Conservation (phyloP, 495 filamentous ascomycete species). For the Aspergillus homomorphus region DNA sequence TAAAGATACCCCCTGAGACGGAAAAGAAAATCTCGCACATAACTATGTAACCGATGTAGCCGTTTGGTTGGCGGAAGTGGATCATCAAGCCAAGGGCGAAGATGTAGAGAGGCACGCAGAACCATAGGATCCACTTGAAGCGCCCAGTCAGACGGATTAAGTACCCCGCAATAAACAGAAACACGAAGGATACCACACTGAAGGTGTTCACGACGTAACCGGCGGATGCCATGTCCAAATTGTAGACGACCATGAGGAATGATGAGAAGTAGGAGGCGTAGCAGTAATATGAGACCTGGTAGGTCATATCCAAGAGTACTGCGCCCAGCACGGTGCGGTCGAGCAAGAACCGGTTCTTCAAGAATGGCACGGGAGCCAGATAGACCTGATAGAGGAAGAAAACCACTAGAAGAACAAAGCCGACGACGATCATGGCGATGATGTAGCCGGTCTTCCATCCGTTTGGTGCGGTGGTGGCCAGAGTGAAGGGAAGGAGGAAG, state of each 20-base stretch:
- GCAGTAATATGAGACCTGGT: slow-evolving; percentile 56
- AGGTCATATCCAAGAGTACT: slow-evolving; percentile 51
- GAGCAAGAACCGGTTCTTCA: slow-evolving; percentile 54
- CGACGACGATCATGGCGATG: slow-evolving; percentile 57
- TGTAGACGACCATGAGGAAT: slow-evolving; percentile 71
- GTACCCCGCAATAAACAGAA: slow-evolving; percentile 48
- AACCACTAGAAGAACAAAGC: slow-evolving; percentile 47
- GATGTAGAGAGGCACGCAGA: slow-evolving; percentile 58
- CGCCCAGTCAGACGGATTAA: slow-evolving; percentile 53
- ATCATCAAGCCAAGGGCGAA: slow-evolving; percentile 59
- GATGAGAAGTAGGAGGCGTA: slow-evolving; percentile 62
- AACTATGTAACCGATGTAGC: slow-evolving; percentile 61
- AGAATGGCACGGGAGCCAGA: slow-evolving; percentile 53
- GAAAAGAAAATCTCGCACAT: slow-evolving; percentile 75
- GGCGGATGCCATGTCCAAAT: slow-evolving; percentile 49
- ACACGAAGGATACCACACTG: slow-evolving; percentile 46
- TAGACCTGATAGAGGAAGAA: slow-evolving; percentile 57
- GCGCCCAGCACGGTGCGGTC: slow-evolving; percentile 65
- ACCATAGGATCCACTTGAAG: slow-evolving; percentile 53
- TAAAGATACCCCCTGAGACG: slow-evolving; percentile 53
- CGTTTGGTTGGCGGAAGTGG: slow-evolving; percentile 59
- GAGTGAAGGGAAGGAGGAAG: slow-evolving; percentile 59
- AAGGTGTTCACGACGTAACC: slow-evolving; percentile 54
- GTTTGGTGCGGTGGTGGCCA: slow-evolving; percentile 42
- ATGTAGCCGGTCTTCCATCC: slow-evolving; percentile 52